Evolutionary conservation across 225 moss, liverwort and hornwort genomes (phyloP).

Genomic region (Pseudisothecium myosuroides): DNA sequence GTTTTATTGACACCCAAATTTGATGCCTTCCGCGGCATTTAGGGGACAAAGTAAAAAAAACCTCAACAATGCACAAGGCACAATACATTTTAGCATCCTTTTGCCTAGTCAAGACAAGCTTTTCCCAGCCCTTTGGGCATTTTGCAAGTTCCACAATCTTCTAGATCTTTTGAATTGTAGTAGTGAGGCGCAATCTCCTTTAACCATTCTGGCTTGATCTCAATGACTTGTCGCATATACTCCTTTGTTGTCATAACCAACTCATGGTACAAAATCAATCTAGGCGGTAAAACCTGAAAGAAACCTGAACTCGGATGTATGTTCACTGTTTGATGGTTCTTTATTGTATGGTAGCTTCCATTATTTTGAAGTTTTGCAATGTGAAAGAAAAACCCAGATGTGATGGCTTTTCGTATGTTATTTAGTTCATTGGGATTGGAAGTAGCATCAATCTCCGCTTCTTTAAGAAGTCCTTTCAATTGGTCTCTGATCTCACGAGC

Average conservation of each 20-base stretch:
- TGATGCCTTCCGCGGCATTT: too few species aligned
- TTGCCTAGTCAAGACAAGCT: background rate
- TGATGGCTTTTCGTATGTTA: background rate
- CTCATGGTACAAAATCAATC: background rate
- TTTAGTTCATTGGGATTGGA: background rate
- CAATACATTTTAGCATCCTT: background rate
- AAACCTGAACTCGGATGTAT: background rate
- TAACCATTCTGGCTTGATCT: background rate
- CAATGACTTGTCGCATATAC: background rate
- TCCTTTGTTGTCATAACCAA: background rate
- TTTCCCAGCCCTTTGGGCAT: background rate
- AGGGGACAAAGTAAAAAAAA: background rate
- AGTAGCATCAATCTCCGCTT: background rate
- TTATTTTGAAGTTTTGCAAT: background rate
- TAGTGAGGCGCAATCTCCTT: background rate
- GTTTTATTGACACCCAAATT: too few species aligned
- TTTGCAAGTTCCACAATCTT: background rate
- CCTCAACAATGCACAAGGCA: background rate
- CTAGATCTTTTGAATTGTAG: background rate
- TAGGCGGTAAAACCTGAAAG: background rate
- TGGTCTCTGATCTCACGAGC: background rate
- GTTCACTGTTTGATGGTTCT: background rate
- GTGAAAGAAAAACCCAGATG: background rate
- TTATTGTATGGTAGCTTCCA: background rate
- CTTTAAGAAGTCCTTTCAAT: background rate